Percentiles rank a stretch among this genome's conserved stretches.
Evolutionary conservation across 805 yeast genomes (phyloP).

Genomic region (Blastobotrys terrestris): DNA sequence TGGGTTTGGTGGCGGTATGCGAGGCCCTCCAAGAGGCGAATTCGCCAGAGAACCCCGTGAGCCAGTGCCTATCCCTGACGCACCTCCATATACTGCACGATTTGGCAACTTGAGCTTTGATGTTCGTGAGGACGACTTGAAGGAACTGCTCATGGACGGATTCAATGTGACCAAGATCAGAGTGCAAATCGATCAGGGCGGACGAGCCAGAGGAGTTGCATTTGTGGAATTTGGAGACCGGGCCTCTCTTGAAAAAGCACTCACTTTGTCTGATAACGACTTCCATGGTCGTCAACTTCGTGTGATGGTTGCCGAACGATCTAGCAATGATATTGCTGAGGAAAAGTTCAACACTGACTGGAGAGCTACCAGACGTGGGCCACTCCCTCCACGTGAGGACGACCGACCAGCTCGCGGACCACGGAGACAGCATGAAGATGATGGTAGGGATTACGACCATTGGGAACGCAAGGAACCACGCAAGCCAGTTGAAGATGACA

Average conservation of each 20-base stretch:
- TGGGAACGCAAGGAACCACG: constrained; percentile 37
- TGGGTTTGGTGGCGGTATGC: constrained; percentile 16
- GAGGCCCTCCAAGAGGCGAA: background rate
- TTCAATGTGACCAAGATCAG: constrained; percentile 50
- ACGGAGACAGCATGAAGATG: constrained; percentile 23
- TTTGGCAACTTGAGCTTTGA: constrained; percentile 83
- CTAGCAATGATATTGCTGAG: constrained; percentile 33
- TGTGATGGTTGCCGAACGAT: constrained; percentile 67
- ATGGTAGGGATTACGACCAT: constrained; percentile 23
- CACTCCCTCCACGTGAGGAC: constrained; percentile 30
- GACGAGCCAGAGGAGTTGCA: constrained; percentile 79
- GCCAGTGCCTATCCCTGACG: constrained; percentile 82
- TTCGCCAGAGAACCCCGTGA: constrained; percentile 33
- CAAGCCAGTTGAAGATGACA: constrained; percentile 28
- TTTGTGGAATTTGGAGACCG: constrained; percentile 81
- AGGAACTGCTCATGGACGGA: constrained; percentile 34
- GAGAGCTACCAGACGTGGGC: constrained; percentile 17
- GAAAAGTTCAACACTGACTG: constrained; percentile 37
- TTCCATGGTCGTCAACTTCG: constrained; percentile 66
- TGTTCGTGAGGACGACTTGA: constrained; percentile 51
- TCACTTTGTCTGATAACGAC: constrained; percentile 64
- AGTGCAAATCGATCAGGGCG: constrained; percentile 64
- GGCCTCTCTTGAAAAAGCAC: constrained; percentile 70
- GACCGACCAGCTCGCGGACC: constrained; percentile 34
- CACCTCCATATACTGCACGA: constrained; percentile 89